These are phyloP conservation scores for Dysphania ambrosioides DNA, from an alignment of 148 eudicot genomes.

Conservation along the genomic window DNA sequence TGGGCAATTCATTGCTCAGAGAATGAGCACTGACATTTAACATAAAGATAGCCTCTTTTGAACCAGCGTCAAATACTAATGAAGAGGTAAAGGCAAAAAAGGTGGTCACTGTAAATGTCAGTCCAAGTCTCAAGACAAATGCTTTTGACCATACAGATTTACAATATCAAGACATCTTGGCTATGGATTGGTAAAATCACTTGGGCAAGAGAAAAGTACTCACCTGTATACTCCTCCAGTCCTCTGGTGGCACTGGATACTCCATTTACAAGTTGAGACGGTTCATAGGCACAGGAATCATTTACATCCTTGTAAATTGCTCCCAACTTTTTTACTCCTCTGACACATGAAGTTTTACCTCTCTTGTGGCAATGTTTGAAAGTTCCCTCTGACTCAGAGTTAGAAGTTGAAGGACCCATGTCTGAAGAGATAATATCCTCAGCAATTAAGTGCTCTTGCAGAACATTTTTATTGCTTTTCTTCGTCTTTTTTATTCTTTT, in stretches of 20 bases:
- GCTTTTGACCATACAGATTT: not conserved
- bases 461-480: conserved; percentile 18
- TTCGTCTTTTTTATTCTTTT: conserved; percentile 45
- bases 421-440: conserved; percentile 24
- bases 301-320: conserved; percentile 23
- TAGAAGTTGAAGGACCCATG: conserved; percentile 47
- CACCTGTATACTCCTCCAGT: conserved; percentile 53
- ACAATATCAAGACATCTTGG: not conserved
- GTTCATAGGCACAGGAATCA: conserved; percentile 25
- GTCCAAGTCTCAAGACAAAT: not conserved
- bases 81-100: not conserved
- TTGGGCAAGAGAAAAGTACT: conserved; percentile 21
- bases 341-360: conserved; percentile 9
- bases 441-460: conserved; percentile 20
- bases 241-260: conserved; percentile 40
- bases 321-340: conserved; percentile 14
- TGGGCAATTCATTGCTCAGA: not conserved
- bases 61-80: not conserved
- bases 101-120: not conserved
- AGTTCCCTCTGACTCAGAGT: conserved; percentile 6
- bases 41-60: not conserved
- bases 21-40: not conserved
- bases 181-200: not conserved
- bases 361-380: conserved; percentile 25
- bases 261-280: conserved; percentile 30